Evolutionary conservation across 768 basidiomycete genomes (phyloP).

Genomic region (Leucogyrophana mollusca): DNA sequence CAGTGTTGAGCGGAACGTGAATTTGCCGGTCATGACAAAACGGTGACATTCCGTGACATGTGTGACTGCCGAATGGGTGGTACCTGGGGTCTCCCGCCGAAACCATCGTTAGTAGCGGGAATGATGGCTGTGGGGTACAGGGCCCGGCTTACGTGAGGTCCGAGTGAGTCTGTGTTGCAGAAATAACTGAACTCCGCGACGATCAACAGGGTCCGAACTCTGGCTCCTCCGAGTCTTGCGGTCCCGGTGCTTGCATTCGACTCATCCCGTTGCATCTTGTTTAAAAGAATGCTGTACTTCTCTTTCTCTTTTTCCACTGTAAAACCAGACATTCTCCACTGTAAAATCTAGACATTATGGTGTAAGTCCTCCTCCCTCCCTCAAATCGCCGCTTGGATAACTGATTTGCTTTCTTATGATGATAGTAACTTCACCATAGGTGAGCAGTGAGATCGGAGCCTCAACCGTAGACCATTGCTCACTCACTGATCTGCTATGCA

Average conservation of each 20-base stretch:
- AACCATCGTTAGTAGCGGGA: no score
- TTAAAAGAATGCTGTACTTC: constrained; percentile 14
- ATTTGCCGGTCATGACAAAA: no score
- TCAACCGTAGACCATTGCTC: constrained; percentile 5
- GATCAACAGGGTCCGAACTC: no score
- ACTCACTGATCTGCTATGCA: constrained; percentile 27
- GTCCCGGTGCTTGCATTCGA: constrained; percentile 29
- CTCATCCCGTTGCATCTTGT: constrained; percentile 11
- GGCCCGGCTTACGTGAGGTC: no score
- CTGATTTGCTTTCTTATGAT: constrained; percentile 32
- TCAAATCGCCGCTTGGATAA: constrained; percentile 6
- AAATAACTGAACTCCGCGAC: no score
- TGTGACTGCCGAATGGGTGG: no score
- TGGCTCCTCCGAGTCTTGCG: constrained; percentile 16
- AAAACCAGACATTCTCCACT: no score
- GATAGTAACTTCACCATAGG: constrained; percentile 87
- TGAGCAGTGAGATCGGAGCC: constrained; percentile 35
- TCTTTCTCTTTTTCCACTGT: constrained; percentile 14
- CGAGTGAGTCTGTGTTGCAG: no score
- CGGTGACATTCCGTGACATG: no score
- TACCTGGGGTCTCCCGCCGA: no score
- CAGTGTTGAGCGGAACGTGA: no score
- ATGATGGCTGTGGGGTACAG: no score
- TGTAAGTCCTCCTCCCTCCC: constrained; percentile 53
- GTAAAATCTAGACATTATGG: constrained; percentile 67